Evolutionary conservation across 768 basidiomycete species (phyloP), one percentile per base, ranked within the genome.

Genomic region (Phallus indusiatus): DNA sequence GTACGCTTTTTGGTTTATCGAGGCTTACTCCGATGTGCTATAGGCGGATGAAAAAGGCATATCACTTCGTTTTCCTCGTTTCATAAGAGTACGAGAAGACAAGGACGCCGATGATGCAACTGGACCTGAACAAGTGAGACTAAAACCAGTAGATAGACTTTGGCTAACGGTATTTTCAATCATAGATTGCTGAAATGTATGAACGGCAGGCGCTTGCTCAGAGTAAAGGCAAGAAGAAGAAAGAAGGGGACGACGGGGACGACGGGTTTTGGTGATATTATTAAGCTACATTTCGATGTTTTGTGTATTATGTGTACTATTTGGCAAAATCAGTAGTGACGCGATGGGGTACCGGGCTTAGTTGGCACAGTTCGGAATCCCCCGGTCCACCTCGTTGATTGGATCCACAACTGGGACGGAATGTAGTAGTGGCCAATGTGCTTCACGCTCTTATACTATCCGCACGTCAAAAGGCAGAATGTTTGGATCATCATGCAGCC

Each of bases 1-100:
- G n/a, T 48, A 54, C 54, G 50, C 55, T 61, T 52, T n/a, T 34
- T 46, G 48, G 22, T n/a, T 21, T 56, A n/a, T 54, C n/a, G n/a
- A n/a, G n/a, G n/a, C n/a, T n/a, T n/a, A n/a, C n/a, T n/a, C 50
- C 55, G 34, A 37, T 22, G 46, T 20, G 14, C 55, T 47, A 17
- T 55, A 92, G 90, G 82, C 83, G 18, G 94, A 94, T 56, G 84
- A 90, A 54, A 77, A 94, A 64, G 96, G 96, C 0, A 90, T 99
- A 65, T 98, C 96, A 16, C 74, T 99, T 49, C 87, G 96, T 12
- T 99, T 99, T 74, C 96, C 96, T 46, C 83, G 96, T 28, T 98
- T 97, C 72, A 81, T 99, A 64, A 83, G 87, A 49, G 74, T 94
- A 54, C 81, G 96, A 63, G 96, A 98, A 62, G 96, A 99, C 72